Evolutionary conservation across 106 monocot species (phyloP).

Genomic region (Hemerocallis citrina): DNA sequence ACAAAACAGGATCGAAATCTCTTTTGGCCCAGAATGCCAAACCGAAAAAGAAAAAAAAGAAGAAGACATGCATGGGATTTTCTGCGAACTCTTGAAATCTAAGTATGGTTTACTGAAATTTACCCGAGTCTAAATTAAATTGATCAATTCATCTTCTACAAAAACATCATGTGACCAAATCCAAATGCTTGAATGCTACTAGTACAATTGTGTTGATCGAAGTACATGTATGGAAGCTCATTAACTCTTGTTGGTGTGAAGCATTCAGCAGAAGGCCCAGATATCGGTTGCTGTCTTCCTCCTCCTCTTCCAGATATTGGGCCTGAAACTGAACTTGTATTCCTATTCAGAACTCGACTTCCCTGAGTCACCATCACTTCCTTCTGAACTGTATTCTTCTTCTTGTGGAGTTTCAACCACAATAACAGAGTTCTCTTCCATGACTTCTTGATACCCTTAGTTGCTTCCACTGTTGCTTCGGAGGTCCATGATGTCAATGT

Average conservation of each 20-base stretch:
- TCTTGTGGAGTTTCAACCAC: neutral
- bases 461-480: neutral
- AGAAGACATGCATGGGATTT: too few relatives aligned
- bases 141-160: too few relatives aligned
- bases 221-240: conserved; percentile 1
- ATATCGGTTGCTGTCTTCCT: neutral
- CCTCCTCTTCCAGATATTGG: too few relatives aligned
- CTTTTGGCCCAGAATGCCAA: too few relatives aligned
- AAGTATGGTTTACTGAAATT: too few relatives aligned
- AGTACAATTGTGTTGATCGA: neutral
- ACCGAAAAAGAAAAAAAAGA: too few relatives aligned
- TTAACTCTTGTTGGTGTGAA: conserved; percentile 5
- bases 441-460: neutral
- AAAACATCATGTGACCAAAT: conserved; percentile 5
- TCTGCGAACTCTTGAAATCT: too few relatives aligned
- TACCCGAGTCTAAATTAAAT: too few relatives aligned
- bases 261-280: conserved; percentile 1
- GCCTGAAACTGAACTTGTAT: conserved; percentile 3
- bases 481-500: neutral
- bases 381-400: neutral
- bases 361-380: neutral
- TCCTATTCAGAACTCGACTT: too few relatives aligned
- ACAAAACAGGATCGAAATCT: too few relatives aligned
- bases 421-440: neutral
- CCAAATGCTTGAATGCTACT: neutral